Conservation (phyloP, 768 basidiomycete genomes). For the Mycena venus region DNA sequence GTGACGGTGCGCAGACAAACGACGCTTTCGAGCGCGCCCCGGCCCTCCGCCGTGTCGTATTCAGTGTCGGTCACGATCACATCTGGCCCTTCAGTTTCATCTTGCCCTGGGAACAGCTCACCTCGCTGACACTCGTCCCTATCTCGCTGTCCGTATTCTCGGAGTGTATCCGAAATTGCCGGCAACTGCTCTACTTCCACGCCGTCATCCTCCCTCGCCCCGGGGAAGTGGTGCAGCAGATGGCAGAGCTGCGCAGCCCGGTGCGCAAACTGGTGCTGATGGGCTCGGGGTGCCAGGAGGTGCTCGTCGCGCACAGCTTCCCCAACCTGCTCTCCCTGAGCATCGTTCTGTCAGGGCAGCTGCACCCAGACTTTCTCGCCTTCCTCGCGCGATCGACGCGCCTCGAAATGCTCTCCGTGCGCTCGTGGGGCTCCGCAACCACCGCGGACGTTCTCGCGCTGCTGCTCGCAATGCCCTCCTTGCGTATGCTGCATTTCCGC, state of each 20-base stretch:
- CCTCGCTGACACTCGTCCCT: constrained; percentile 20
- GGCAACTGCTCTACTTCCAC: constrained; percentile 21
- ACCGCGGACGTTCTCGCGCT: constrained; percentile 18
- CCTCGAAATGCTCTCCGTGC: constrained; percentile 29
- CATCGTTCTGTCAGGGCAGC: not conserved
- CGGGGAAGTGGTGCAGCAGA: not conserved
- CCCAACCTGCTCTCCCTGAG: constrained; percentile 14
- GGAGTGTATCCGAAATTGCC: constrained; percentile 25
- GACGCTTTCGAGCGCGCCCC: constrained; percentile 20
- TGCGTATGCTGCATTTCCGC: constrained; percentile 26
- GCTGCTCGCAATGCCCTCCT: constrained; percentile 22
- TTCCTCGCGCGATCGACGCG: constrained; percentile 18
- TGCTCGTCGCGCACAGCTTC: not conserved
- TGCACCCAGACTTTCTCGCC: constrained; percentile 17
- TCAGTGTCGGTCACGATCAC: not conserved
- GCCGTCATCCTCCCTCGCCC: not conserved
- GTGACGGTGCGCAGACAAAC: constrained; percentile 11
- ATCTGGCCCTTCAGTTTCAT: constrained; percentile 20
- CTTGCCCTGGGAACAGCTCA: constrained; percentile 27
- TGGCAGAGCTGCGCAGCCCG: constrained; percentile 2
- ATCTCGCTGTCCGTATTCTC: constrained; percentile 24
- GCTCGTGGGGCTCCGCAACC: not conserved
- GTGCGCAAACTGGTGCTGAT: constrained; percentile 24
- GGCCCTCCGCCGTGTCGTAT: constrained; percentile 11
- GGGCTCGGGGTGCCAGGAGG: constrained; percentile 10